Percentiles rank a stretch among this genome's conserved stretches.
These are phyloP conservation scores for Aspergillus texensis DNA, from an alignment of 2,329 filamentous ascomycete genomes.

Conservation along the genomic window DNA sequence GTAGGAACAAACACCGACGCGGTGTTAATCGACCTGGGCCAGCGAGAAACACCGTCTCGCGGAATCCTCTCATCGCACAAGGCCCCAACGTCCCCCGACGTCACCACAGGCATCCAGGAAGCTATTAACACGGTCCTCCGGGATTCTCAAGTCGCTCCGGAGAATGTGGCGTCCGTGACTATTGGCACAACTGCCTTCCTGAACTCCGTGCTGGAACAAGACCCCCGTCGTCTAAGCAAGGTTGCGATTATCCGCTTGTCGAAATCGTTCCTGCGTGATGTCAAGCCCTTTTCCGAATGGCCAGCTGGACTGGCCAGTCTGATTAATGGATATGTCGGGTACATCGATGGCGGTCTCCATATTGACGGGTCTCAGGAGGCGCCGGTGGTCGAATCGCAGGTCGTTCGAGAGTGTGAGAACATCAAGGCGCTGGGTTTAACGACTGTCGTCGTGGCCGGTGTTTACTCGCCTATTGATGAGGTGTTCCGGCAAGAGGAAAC, in stretches of 20 bases:
- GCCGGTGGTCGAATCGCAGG: neutral
- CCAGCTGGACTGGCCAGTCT: neutral
- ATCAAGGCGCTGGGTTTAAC: neutral
- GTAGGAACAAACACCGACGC: constrained; percentile 43
- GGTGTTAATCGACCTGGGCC: constrained; percentile 29
- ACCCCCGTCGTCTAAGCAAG: neutral
- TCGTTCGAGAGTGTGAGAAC: neutral
- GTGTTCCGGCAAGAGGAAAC: neutral
- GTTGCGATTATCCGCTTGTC: neutral
- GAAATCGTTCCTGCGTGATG: neutral
- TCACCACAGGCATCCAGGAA: constrained; percentile 45
- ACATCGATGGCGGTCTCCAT: neutral
- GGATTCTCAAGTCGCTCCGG: constrained; percentile 21
- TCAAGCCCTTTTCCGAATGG: neutral
- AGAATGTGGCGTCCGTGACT: constrained; percentile 49
- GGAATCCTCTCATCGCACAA: constrained; percentile 38
- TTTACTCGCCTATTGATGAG: neutral
- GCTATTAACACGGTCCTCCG: constrained; percentile 5
- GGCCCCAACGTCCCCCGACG: constrained; percentile 44
- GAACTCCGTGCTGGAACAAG: constrained; percentile 48
- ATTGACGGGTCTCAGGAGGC: neutral
- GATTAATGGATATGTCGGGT: neutral
- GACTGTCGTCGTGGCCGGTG: neutral
- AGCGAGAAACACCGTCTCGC: constrained; percentile 8
- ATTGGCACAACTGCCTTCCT: constrained; percentile 58